phyloP scores from a whole-genome alignment of 352 stramenopile genomes.

The Blastocystis sp. region DNA sequence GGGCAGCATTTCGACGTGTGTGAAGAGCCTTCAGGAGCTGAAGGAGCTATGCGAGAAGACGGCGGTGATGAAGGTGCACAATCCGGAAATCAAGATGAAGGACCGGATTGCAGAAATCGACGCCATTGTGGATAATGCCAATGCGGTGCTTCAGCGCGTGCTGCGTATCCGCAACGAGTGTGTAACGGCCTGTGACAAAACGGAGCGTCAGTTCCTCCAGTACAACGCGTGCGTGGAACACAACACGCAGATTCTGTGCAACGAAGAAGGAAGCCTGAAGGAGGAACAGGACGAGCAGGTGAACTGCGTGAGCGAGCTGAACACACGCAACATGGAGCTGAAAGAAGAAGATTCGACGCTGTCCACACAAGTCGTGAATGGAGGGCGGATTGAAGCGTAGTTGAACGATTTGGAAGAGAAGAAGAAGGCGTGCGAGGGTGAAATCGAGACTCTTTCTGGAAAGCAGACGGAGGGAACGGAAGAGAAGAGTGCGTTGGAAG shows the following conservation, averaged over 20 bases:
- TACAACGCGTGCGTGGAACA: slow-evolving; percentile 38
- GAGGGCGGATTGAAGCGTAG: slow-evolving; percentile 76
- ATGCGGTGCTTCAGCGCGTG: background rate
- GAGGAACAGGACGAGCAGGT: slow-evolving; percentile 72
- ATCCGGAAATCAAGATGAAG: slow-evolving; percentile 21
- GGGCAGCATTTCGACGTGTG: background rate
- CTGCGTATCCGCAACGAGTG: background rate
- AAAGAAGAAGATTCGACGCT: slow-evolving; percentile 77
- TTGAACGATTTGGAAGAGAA: slow-evolving; percentile 79
- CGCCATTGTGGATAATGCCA: slow-evolving; percentile 30
- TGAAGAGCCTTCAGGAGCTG: slow-evolving; percentile 22
- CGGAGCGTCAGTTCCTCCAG: background rate
- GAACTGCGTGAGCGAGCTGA: slow-evolving; percentile 76
- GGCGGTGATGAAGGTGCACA: slow-evolving; percentile 52
- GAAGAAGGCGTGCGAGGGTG: slow-evolving; percentile 71
- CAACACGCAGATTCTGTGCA: slow-evolving; percentile 4
- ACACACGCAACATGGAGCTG: slow-evolving; percentile 79
- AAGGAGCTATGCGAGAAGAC: background rate
- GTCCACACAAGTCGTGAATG: slow-evolving; percentile 72
- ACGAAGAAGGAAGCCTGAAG: background rate
- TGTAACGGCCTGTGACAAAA: background rate
- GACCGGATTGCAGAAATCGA: slow-evolving; percentile 46
- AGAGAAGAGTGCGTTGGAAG: slow-evolving; percentile 74
- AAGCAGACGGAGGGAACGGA: background rate
- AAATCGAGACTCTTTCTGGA: background rate